Conservation (phyloP, 2,329 filamentous ascomycete species). For the Colletotrichum plurivorum region DNA sequence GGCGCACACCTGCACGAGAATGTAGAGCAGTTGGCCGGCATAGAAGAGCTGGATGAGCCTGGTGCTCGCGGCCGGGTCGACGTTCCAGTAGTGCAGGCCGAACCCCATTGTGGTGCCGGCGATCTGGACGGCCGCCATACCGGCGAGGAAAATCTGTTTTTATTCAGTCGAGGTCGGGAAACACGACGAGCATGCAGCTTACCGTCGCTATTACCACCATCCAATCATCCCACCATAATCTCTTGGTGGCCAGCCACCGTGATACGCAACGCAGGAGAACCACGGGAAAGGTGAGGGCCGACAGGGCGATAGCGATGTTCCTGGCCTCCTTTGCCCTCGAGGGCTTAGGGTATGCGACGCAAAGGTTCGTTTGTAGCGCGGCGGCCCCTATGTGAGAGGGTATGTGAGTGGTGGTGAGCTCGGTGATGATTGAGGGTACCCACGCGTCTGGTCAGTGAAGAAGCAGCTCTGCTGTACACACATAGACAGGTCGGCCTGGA, state of each 20-base stretch:
- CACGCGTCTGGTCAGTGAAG: slow-evolving; percentile 38
- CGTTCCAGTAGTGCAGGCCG: slow-evolving; percentile 44
- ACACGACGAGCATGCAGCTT: background rate
- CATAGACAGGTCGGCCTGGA: slow-evolving; percentile 29
- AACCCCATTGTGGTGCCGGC: slow-evolving; percentile 41
- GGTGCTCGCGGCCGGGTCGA: slow-evolving; percentile 31
- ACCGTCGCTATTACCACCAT: slow-evolving; percentile 20
- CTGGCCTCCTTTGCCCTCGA: slow-evolving; percentile 38
- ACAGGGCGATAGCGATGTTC: slow-evolving; percentile 44
- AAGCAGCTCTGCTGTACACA: slow-evolving; percentile 39
- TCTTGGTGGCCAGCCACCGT: slow-evolving; percentile 25
- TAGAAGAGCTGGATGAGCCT: slow-evolving; percentile 37
- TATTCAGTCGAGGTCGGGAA: background rate
- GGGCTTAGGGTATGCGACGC: slow-evolving; percentile 38
- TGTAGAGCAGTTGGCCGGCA: slow-evolving; percentile 43
- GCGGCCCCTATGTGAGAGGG: slow-evolving; percentile 1
- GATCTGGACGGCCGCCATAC: slow-evolving; percentile 37
- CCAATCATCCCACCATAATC: slow-evolving; percentile 41
- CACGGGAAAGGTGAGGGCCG: slow-evolving; percentile 27
- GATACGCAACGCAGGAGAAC: slow-evolving; percentile 36
- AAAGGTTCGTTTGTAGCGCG: slow-evolving; percentile 15
- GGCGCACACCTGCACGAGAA: slow-evolving; percentile 42
- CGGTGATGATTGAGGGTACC: background rate
- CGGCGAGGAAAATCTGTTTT: slow-evolving; percentile 23
- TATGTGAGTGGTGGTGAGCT: background rate